phyloP scores from a whole-genome alignment of 768 basidiomycete species.

The Trametopsis cervina region DNA sequence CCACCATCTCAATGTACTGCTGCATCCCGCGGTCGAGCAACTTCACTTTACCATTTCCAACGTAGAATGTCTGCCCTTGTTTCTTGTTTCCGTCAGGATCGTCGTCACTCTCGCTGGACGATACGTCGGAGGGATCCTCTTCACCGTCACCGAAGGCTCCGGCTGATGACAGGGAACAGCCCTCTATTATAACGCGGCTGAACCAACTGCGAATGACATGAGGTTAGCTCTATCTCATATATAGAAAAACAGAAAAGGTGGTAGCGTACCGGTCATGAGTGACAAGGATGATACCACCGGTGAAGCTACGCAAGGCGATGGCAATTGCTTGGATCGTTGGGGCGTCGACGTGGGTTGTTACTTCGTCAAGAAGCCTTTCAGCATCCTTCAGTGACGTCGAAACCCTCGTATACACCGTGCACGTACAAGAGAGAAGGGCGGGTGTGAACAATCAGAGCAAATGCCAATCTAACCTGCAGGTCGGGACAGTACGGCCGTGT shows the following conservation, averaged over 20 bases:
- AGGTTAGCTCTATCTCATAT: neutral
- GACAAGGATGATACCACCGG: slow-evolving; percentile 8
- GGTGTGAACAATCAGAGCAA: slow-evolving; percentile 8
- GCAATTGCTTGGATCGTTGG: slow-evolving; percentile 10
- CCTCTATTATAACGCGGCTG: slow-evolving; percentile 9
- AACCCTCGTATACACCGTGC: no score
- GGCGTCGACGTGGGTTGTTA: slow-evolving; percentile 11
- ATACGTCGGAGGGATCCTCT: neutral
- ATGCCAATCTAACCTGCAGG: slow-evolving; percentile 7
- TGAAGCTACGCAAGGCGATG: slow-evolving; percentile 1
- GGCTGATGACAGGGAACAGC: slow-evolving; percentile 5
- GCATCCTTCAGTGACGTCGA: neutral
- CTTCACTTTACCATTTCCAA: slow-evolving; percentile 4
- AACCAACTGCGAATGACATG: slow-evolving; percentile 5
- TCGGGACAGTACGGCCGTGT: neutral
- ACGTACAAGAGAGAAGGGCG: slow-evolving; percentile 9
- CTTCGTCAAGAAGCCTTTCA: slow-evolving; percentile 8
- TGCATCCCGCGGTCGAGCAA: slow-evolving; percentile 7
- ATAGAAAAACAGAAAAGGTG: neutral
- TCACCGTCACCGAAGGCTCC: slow-evolving; percentile 5
- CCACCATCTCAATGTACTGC: slow-evolving; percentile 8
- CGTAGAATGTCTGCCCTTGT: slow-evolving; percentile 4
- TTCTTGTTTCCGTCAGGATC: neutral
- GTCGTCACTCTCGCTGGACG: slow-evolving; percentile 2
- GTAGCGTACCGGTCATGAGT: slow-evolving; percentile 10